A percentile compares a stretch with the other conserved stretches of the same genome.
These are phyloP conservation scores for Eucommia ulmoides DNA, from an alignment of 257 asterid species.

Conservation along the genomic window DNA sequence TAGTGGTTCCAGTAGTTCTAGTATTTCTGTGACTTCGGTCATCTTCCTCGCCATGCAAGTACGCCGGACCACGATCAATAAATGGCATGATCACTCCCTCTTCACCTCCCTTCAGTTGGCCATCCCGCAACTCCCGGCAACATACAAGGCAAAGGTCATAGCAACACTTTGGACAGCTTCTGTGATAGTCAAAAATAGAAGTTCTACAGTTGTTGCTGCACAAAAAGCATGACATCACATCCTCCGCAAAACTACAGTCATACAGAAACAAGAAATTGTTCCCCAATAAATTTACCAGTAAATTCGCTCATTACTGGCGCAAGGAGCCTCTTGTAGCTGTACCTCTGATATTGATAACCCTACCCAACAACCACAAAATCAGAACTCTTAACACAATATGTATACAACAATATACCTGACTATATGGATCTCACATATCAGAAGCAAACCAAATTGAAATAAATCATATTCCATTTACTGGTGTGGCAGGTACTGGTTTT, in stretches of 20 bases:
- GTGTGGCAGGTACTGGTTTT: no score
- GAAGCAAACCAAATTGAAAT: no score
- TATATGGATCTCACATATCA: no score
- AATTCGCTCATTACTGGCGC: slow-evolving; percentile 30
- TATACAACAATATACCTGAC: no score
- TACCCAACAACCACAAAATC: no score
- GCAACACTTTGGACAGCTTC: slow-evolving; percentile 62
- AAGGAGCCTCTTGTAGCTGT: slow-evolving; percentile 17
- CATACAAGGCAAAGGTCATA: slow-evolving; percentile 78
- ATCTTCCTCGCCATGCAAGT: slow-evolving; percentile 50
- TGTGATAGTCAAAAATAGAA: slow-evolving; percentile 54
- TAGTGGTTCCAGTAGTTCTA: no score
- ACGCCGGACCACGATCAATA: slow-evolving; percentile 16
- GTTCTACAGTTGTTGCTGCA: slow-evolving; percentile 77
- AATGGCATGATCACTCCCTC: slow-evolving; percentile 17
- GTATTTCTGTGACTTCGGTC: no score
- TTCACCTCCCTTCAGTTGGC: slow-evolving; percentile 34
- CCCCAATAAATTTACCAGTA: slow-evolving; percentile 40
- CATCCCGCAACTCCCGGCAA: slow-evolving; percentile 65
- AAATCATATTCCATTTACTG: no score
- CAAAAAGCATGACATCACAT: slow-evolving; percentile 6
- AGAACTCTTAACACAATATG: no score
- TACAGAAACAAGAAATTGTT: slow-evolving; percentile 2
- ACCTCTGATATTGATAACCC: slow-evolving; percentile 42
- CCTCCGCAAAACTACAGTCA: not conserved